These are phyloP conservation scores for Pichia sp. DNA, from an alignment of 1,139 yeast species.

Conservation along the genomic window DNA sequence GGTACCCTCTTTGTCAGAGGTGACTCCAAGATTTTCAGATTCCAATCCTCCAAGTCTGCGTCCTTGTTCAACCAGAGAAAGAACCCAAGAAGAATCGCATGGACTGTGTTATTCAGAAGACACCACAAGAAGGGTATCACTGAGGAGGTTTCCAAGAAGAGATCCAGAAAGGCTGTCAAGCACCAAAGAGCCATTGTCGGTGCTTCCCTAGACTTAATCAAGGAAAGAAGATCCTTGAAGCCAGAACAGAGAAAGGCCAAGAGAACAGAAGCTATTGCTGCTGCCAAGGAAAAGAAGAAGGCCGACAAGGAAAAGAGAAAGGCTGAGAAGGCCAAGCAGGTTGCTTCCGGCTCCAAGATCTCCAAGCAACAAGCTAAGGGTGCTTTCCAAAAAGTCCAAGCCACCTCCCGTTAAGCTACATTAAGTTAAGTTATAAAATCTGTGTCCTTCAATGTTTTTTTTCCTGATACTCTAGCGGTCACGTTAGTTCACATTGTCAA, in stretches of 20 bases:
- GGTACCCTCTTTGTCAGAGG: conserved; percentile 99
- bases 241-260: conserved; percentile 98
- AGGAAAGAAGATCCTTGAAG: conserved; percentile 94
- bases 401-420: conserved; percentile 81
- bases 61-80: conserved; percentile 99
- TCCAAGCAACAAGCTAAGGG: conserved; percentile 89
- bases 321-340: conserved; percentile 87
- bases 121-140: conserved; percentile 99
- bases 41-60: conserved; percentile 96
- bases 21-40: conserved; percentile 99
- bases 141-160: conserved; percentile 97
- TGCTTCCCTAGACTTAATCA: conserved; percentile 97
- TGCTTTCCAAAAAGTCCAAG: conserved; percentile 94
- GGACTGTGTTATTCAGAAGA: conserved; percentile 99
- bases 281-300: conserved; percentile 95
- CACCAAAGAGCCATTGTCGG: conserved; percentile 99
- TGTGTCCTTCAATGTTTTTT: not conserved
- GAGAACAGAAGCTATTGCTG: conserved; percentile 86
- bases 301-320: conserved; percentile 90
- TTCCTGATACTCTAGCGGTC: not conserved
- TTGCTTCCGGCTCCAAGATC: conserved; percentile 65
- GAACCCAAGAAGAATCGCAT: conserved; percentile 99
- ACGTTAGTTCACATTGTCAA: not conserved
- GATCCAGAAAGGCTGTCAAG: conserved; percentile 96
- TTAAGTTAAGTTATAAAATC: not conserved